Evolutionary conservation across 495 filamentous ascomycete species (phyloP).

Genomic region (Hyaloscypha hepaticicola): DNA sequence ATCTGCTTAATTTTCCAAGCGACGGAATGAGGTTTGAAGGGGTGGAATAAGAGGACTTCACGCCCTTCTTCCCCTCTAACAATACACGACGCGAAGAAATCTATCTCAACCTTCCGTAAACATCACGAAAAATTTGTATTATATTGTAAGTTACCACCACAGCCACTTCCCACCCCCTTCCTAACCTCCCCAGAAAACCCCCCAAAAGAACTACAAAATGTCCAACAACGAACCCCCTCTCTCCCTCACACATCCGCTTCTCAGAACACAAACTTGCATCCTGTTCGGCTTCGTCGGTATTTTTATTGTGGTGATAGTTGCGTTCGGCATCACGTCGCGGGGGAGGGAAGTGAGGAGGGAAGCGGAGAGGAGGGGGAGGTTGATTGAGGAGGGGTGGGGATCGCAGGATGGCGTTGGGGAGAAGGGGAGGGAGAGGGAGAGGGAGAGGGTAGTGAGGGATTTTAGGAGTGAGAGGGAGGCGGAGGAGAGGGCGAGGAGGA

Average conservation of each 20-base stretch:
- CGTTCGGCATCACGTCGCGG: conserved; percentile 4
- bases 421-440: neutral
- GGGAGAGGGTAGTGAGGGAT: conserved; percentile 1
- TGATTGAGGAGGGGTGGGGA: conserved; percentile 3
- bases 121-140: neutral
- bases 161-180: too few species aligned
- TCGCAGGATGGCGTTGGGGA: neutral
- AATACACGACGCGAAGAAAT: too few species aligned
- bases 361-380: neutral
- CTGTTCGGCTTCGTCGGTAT: conserved; percentile 14
- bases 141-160: neutral
- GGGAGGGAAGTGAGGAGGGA: conserved; percentile 6
- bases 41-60: neutral
- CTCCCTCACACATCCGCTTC: neutral
- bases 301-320: conserved; percentile 3
- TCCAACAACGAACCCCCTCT: neutral
- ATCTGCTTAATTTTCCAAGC: neutral
- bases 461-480: neutral
- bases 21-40: neutral
- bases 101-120: neutral
- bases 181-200: neutral
- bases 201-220: neutral
- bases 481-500: neutral
- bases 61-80: neutral
- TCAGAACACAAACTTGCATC: conserved; percentile 7